Evolutionary conservation across 345 rosid species (phyloP).

Genomic region (Eucalyptus fibrosa): DNA sequence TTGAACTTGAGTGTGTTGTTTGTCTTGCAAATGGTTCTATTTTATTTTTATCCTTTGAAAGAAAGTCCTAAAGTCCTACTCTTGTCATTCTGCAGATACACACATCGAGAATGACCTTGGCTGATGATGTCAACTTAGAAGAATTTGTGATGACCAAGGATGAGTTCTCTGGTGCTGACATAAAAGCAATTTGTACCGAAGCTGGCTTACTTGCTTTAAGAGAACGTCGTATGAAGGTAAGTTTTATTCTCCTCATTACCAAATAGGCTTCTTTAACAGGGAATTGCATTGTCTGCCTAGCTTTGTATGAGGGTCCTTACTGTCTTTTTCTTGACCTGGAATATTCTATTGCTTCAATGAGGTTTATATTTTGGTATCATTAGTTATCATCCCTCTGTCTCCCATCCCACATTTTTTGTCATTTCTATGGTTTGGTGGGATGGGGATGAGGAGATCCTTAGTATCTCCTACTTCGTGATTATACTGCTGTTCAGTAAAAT

Average conservation of each 20-base stretch:
- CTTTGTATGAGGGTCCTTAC: not conserved
- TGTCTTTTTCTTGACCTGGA: not conserved
- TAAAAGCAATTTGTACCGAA: constrained; percentile 96
- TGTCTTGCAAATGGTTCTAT: not conserved
- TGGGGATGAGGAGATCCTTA: not conserved
- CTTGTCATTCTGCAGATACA: constrained; percentile 47
- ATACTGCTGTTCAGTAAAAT: not conserved
- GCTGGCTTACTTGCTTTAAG: constrained; percentile 93
- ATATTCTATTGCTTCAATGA: not conserved
- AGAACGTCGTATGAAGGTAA: constrained; percentile 95
- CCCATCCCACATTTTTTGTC: not conserved
- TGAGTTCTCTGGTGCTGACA: constrained; percentile 97
- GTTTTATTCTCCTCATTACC: not conserved
- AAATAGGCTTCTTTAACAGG: not conserved
- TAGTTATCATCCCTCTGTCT: not conserved
- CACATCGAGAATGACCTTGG: constrained; percentile 90
- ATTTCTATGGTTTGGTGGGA: not conserved
- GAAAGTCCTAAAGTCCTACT: not conserved
- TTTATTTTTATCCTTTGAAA: not conserved
- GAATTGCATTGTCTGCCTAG: not conserved
- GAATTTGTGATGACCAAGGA: constrained; percentile 99
- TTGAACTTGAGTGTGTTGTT: not conserved
- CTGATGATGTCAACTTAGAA: constrained; percentile 96
- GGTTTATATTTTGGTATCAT: not conserved
- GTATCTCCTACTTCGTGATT: not conserved